phyloP scores from a whole-genome alignment of 164 flowering plant genomes.

The Sextonia rubra region DNA sequence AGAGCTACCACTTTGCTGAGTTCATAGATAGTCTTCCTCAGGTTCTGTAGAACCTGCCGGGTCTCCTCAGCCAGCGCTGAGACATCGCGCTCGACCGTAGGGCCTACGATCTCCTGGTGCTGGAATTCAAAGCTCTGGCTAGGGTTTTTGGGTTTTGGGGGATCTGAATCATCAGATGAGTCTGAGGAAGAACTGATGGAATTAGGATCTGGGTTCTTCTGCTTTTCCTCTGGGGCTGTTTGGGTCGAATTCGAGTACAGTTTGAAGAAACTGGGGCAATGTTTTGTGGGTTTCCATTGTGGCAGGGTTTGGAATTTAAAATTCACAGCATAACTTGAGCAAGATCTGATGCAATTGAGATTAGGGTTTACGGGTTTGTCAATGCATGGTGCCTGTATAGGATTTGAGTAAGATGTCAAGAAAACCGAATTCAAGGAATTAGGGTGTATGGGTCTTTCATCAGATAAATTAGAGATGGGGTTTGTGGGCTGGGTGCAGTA shows the following conservation, averaged over 20 bases:
- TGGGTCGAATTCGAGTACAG: slow-evolving; percentile 8
- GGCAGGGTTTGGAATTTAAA: slow-evolving; percentile 4
- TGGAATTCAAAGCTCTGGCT: slow-evolving; percentile 17
- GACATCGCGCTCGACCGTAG: slow-evolving; percentile 34
- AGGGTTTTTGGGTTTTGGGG: not conserved
- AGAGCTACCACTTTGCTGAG: slow-evolving; percentile 59
- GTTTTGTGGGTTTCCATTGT: not conserved
- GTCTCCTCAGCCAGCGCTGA: slow-evolving; percentile 31
- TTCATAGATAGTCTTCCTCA: slow-evolving; percentile 61
- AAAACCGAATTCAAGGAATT: not conserved
- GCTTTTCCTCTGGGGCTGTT: not conserved
- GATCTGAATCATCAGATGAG: slow-evolving; percentile 1
- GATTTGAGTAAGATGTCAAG: not conserved
- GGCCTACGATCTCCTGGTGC: slow-evolving; percentile 33
- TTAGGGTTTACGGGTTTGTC: slow-evolving; percentile 12
- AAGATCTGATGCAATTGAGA: slow-evolving; percentile 12
- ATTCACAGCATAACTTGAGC: slow-evolving; percentile 6
- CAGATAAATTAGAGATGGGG: not conserved
- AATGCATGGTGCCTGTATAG: not conserved
- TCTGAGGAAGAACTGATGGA: not conserved
- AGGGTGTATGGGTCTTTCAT: not conserved
- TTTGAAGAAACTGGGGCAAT: slow-evolving; percentile 1
- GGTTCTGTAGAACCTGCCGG: slow-evolving; percentile 45
- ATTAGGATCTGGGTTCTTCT: not conserved
- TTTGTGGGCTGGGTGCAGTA: not conserved